These are phyloP conservation scores for Eurotiales sp. DNA, from an alignment of 2,329 filamentous ascomycete species.

Conservation along the genomic window DNA sequence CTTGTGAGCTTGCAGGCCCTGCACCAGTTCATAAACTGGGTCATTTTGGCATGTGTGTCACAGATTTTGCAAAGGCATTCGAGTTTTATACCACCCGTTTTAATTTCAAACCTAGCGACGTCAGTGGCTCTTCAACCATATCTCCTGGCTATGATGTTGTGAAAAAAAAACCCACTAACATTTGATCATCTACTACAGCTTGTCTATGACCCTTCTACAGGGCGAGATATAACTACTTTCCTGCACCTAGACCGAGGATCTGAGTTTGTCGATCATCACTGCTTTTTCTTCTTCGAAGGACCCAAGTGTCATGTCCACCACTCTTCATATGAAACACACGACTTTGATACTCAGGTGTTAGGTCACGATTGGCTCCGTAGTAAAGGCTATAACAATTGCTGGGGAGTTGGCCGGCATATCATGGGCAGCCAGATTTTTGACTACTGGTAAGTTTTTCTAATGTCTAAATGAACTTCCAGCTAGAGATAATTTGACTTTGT, in stretches of 20 bases:
- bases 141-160: too few relatives aligned
- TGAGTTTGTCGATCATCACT: slow-evolving; percentile 53
- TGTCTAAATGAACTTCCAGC: too few relatives aligned
- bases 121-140: background rate
- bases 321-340: slow-evolving; percentile 65
- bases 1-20: slow-evolving; percentile 12
- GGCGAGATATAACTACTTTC: slow-evolving; percentile 46
- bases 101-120: slow-evolving; percentile 15
- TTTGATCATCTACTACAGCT: too few relatives aligned
- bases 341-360: slow-evolving; percentile 66
- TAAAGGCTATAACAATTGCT: slow-evolving; percentile 62
- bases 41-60: slow-evolving; percentile 19
- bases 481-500: too few relatives aligned
- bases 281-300: slow-evolving; percentile 45
- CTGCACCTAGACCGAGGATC: slow-evolving; percentile 53
- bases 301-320: slow-evolving; percentile 58
- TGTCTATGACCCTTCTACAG: slow-evolving; percentile 8
- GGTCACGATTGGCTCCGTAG: slow-evolving; percentile 66
- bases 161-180: too few relatives aligned
- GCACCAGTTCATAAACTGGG: slow-evolving; percentile 21
- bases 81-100: slow-evolving; percentile 14
- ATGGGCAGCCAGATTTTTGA: slow-evolving; percentile 70
- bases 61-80: slow-evolving; percentile 8
- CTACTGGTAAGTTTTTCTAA: slow-evolving; percentile 55
- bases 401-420: slow-evolving; percentile 68